These are phyloP conservation scores for Podaxis mareebaensis DNA, from an alignment of 768 basidiomycete species.

Conservation along the genomic window DNA sequence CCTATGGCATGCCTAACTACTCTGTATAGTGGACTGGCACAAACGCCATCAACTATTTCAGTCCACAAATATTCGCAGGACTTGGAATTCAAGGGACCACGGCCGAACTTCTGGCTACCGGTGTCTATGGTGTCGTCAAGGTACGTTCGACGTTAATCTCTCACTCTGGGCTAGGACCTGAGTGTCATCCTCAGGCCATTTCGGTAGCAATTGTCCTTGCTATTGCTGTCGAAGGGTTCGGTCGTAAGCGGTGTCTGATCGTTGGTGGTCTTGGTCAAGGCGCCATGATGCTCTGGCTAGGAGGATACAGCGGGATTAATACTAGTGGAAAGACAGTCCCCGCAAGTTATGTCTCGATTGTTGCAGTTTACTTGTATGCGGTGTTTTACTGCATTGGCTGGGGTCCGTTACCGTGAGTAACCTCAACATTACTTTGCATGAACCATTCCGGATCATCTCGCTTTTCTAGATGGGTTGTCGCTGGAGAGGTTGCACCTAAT, in stretches of 20 bases:
- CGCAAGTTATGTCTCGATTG: conserved; percentile 43
- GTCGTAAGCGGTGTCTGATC: conserved; percentile 50
- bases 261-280: conserved; percentile 51
- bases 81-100: conserved; percentile 46
- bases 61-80: conserved; percentile 49
- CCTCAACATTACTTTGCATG: background rate
- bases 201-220: conserved; percentile 38
- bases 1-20: background rate
- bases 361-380: conserved; percentile 48
- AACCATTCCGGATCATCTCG: background rate
- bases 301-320: conserved; percentile 39
- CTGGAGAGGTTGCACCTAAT: conserved; percentile 45
- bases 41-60: conserved; percentile 57
- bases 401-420: conserved; percentile 38
- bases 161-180: background rate
- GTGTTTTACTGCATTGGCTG: conserved; percentile 46
- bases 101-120: conserved; percentile 51
- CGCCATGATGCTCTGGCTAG: conserved; percentile 48
- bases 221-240: conserved; percentile 49
- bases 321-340: conserved; percentile 30
- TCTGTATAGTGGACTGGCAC: conserved; percentile 47
- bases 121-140: conserved; percentile 40
- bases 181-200: conserved; percentile 32
- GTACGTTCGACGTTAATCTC: conserved; percentile 14
- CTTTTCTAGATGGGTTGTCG: conserved; percentile 35